Base-by-base conservation (phyloP, 2,329 filamentous ascomycete species). In the Conoideocrella luteorostrata region DNA sequence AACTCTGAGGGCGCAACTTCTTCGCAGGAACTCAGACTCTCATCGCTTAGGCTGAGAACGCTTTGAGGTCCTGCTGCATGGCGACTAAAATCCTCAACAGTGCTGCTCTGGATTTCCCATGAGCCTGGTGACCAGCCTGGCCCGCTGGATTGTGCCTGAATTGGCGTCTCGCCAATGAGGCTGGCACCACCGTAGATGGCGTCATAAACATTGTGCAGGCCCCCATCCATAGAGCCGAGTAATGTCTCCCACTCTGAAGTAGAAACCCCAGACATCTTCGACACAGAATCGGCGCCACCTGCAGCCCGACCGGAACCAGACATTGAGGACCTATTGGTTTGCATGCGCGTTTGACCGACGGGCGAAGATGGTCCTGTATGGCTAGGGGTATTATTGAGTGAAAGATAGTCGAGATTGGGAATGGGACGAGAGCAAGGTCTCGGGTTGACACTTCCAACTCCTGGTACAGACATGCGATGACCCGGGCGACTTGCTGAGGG, bases 121-220 rank as follows among this genome's bases (percentile, higher is more conserved):
- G 72, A 66, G 47, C 80, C 75, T 0, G 75, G 73, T 2, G 76
- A 75, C 78, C 77, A 81, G 41, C 68, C 67, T 17, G 60, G 62
- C 29, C 61, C 56, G 38, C 57, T 57, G 12, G 65, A 59, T 2
- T 62, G 54, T n/a, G 64, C 66, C 0, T 69, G 57, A 15, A 72
- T 63, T 10, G 72, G 64, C 18, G 72, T 67, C 26, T 71, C 66
- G 24, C 73, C 60, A 4, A 65, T 67, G 48, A 69, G 63, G 36
- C 70, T 71, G 9, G 75, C 73, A 0, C 84, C 84, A 29, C 85
- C 86, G 52, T 89, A 89, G 44, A 88, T 88, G 32, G 82, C 83
- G 57, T 88, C 84, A 62, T 88, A 93, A n/a, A 94, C 84, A 57
- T 91, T 94, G 43, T 82, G 79, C 51, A 84, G 77, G 1, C 87